Evolutionary conservation across 495 filamentous ascomycete species (phyloP), one percentile per base, ranked within the genome.

Genomic region (Poronia punctata): DNA sequence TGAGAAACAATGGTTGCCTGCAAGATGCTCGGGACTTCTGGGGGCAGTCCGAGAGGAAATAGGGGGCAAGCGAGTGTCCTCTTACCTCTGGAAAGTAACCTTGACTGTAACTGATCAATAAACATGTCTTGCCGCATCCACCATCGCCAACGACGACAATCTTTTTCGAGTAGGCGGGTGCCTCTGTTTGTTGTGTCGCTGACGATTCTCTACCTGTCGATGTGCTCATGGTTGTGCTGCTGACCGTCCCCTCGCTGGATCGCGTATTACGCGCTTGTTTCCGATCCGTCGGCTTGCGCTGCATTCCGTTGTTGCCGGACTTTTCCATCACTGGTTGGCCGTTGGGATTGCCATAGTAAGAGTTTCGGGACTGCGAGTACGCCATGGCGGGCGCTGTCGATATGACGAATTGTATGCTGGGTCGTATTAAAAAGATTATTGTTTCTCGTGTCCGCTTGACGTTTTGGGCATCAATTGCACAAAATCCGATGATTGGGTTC

Each of bases 61-160:
- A 24, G n/a, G 17, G 35, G 36, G 34, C 29, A 21, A 23, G 26
- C 34, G 20, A 25, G 20, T 14, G 21, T 9, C 39, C 53, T 46
- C 71, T 25, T 71, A 95, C 92, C 84, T 98, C 93, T 62, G 92
- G 92, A 60, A 98, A 98, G 62, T 93, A 92, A 9, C 92, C 92
- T 71, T 95, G 86, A 46, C 87, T 93, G 64, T 97, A 98, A 58
- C 88, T 95, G 60, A 98, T 98, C 67, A 98, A 68, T 43, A 98
- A 66, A 71, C 93, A 98, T 5, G 92, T 98, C 82, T 98, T 98
- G 50, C 92, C 92, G 64, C 92, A 98, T 40, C 92, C 92, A 45
- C 92, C 92, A 64, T 98, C 92, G 38, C 92, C 92, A 16, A 98
- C 92, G 14, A 98, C 92, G 15, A 98, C 92, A 51, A 98, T 88